Base-by-base conservation (phyloP, 176 grass and related monocot genomes). In the Aechmea fasciata region DNA sequence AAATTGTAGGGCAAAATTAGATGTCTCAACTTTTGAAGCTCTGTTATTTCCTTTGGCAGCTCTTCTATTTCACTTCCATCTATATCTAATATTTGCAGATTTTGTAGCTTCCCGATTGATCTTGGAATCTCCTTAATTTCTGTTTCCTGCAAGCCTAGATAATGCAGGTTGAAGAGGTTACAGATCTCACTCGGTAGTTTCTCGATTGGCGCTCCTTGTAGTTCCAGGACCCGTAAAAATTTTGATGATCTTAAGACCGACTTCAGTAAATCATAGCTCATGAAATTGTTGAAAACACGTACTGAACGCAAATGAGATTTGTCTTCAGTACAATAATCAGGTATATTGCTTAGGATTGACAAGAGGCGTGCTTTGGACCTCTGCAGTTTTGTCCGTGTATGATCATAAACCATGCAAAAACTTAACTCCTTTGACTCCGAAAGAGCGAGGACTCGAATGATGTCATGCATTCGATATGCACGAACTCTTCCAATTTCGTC, bases 131-230 rank as follows among this genome's bases (percentile, higher is more conserved):
- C 73, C 47, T 41, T 0, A 78, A 79, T 65, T 26, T 74, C 70
- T 9, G 82, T 84, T 50, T 12, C 14, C 12, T 76, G 52, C 51
- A 84, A 71, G 12, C 82, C 49, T 28, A 84, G 66, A 69, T 57
- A 84, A 49, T 76, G 49, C 24, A 84, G 57, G 29, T 84, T 84
- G 49, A 79, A 75, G 50, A 84, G 57, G 12, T 70, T 57, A 47
- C 74, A 74, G 71, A 84, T 76, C 33, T 84, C 76, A 3, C 66
- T 74, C 12, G 66, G 76, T 33, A 84, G 19, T 13, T 12, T 10
- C 55, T 84, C 57, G n/a, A 84, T 84, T 24, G 82, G 69, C 49
- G 57, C 63, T 51, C 69, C 76, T 68, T 79, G 71, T 14, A 79
- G 71, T 6, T 79, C 78, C 66, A 84, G 57, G 13, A 79, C 70